Evolutionary conservation across 352 stramenopile genomes (phyloP), one percentile per base, ranked within the genome.

Genomic region (Phytophthora pinifolia): DNA sequence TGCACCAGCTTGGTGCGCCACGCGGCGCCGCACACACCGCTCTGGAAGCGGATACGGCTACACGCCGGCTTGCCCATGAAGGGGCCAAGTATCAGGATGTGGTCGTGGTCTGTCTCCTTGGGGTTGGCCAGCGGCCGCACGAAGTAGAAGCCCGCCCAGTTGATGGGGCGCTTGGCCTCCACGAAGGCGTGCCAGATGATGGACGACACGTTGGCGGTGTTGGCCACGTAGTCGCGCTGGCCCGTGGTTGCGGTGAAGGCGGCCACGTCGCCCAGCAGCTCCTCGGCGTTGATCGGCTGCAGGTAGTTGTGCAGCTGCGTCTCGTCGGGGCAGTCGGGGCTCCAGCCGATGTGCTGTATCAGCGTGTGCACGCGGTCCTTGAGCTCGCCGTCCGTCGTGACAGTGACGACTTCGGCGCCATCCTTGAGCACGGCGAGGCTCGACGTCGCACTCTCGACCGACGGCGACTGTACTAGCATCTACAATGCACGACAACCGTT

Each of bases 91-190:
- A 94, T 78, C 33, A 94, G 51, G 29, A 94, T 79, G 41, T 75
- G 67, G 43, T 65, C 54, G 52, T 83, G 66, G 44, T 88, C 73
- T 1, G 47, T 76, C 37, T 79, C 66, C 34, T 76, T 83, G 4
- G 76, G 74, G 51, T 82, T 86, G 10, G 54, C 62, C 17, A 92
- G 66, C 35, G 81, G 79, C 6, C 83, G 75, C 8, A 85, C 66
- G 36, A 87, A 89, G 72, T 94, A 94, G 61, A 94, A 89, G 9
- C 83, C 83, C 1, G 70, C 75, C 83, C 83, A 94, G 67, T 94
- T 94, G 48, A 92, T 80, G 8, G 79, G 60, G 9, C 82, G 81
- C 38, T 63, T 39, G 9, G 77, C 83, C 4, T 77, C 64, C 25
- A 72, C 49, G 54, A 94, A 92, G 15, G 83, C 83, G 47, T 90